These are phyloP conservation scores for Hygrocybe coccinea DNA, from an alignment of 768 basidiomycete species.

Conservation along the genomic window DNA sequence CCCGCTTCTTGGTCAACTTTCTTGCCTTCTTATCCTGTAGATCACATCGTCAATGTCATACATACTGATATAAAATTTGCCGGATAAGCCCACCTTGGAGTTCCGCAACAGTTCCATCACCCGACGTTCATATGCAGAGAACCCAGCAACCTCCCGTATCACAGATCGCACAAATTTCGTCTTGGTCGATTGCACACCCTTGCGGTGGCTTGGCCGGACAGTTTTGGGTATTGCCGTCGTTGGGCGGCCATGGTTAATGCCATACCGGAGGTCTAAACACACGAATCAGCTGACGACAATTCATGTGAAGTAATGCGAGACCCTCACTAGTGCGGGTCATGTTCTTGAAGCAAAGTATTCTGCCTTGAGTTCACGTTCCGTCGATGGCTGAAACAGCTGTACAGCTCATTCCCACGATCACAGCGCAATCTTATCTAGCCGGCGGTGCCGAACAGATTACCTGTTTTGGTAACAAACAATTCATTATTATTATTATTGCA, in stretches of 20 bases:
- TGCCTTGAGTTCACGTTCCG: conserved; percentile 28
- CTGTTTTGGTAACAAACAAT: neutral
- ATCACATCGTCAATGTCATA: neutral
- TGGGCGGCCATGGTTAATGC: conserved; percentile 83
- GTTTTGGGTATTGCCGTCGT: conserved; percentile 78
- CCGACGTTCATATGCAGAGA: conserved; percentile 95
- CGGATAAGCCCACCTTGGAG: conserved; percentile 67
- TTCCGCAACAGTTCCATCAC: conserved; percentile 98
- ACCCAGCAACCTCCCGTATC: conserved; percentile 94
- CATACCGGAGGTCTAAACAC: conserved; percentile 70
- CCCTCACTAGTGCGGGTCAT: conserved; percentile 77
- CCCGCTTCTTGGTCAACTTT: conserved; percentile 99
- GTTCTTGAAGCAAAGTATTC: conserved; percentile 58
- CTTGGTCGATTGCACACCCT: conserved; percentile 85
- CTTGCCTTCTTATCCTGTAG: conserved; percentile 95
- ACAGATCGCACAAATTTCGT: conserved; percentile 92
- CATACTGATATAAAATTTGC: neutral
- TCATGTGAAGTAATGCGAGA: neutral
- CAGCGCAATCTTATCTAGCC: neutral
- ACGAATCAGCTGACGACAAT: conserved; percentile 4
- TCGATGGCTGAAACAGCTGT: neutral
- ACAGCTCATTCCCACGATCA: neutral
- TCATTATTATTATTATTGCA: conserved; percentile 17
- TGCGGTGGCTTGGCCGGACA: conserved; percentile 81
- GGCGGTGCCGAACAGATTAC: neutral